Percentiles rank a stretch among this genome's conserved stretches.
Conservation (phyloP, 345 rosid genomes). For the Eucalyptus microcorys region DNA sequence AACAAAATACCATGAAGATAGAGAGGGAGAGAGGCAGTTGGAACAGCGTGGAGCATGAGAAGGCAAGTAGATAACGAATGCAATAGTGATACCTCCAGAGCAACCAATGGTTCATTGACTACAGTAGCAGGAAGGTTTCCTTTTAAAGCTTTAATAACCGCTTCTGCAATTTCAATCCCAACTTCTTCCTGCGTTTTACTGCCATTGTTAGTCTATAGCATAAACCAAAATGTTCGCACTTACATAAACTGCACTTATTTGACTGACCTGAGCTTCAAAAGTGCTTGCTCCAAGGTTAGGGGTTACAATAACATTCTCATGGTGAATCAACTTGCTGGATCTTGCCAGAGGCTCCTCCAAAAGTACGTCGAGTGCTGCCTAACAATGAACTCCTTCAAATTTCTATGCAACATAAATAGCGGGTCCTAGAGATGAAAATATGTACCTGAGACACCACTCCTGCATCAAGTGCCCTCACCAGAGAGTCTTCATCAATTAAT, state of each 20-base stretch:
- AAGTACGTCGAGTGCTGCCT: conserved; percentile 81
- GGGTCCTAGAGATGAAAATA: background rate
- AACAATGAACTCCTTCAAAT: background rate
- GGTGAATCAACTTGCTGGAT: conserved; percentile 65
- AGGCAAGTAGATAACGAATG: background rate
- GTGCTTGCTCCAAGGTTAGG: conserved; percentile 96
- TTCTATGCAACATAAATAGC: background rate
- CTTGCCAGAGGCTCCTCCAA: conserved; percentile 55
- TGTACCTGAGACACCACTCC: conserved; percentile 69
- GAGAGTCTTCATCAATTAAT: conserved; percentile 82
- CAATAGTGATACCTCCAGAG: conserved; percentile 48
- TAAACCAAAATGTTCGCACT: background rate
- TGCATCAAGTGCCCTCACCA: conserved; percentile 69
- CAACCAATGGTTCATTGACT: conserved; percentile 91
- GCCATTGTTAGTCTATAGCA: background rate
- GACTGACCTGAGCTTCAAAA: conserved; percentile 72
- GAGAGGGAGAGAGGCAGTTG: background rate
- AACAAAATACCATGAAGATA: background rate
- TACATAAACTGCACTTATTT: background rate
- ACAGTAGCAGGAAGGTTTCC: conserved; percentile 92
- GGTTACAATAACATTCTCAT: conserved; percentile 69
- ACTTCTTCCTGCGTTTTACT: conserved; percentile 54
- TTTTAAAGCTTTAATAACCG: conserved; percentile 74
- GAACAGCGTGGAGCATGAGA: background rate
- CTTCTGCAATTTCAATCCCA: conserved; percentile 89